Evolutionary conservation across 495 filamentous ascomycete genomes (phyloP).

Genomic region (Daldinia grandis): DNA sequence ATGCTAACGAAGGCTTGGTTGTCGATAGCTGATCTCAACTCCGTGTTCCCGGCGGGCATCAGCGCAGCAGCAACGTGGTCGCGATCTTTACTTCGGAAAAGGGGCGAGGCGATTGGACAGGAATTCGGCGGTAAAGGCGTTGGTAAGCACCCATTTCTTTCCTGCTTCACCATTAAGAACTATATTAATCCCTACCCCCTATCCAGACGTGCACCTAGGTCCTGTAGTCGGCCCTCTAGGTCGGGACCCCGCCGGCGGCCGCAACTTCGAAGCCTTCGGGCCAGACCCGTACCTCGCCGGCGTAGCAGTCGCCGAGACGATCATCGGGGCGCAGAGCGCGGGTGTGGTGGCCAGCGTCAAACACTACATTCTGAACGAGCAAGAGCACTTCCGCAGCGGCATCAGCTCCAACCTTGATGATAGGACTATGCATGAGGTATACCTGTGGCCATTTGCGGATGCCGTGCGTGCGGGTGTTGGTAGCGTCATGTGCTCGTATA

Average conservation of each 20-base stretch:
- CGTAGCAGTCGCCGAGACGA: slow-evolving; percentile 61
- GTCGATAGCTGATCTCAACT: slow-evolving; percentile 61
- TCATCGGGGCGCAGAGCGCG: slow-evolving; percentile 63
- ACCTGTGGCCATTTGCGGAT: slow-evolving; percentile 76
- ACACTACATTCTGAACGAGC: slow-evolving; percentile 64
- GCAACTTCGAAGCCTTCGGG: slow-evolving; percentile 74
- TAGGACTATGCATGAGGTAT: slow-evolving; percentile 72
- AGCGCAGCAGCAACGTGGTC: slow-evolving; percentile 80
- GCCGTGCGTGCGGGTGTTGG: slow-evolving; percentile 66
- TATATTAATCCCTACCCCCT: slow-evolving; percentile 24
- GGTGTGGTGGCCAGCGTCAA: slow-evolving; percentile 69
- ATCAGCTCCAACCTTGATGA: slow-evolving; percentile 68
- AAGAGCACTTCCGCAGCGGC: slow-evolving; percentile 51
- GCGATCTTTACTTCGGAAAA: slow-evolving; percentile 65
- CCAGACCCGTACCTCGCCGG: slow-evolving; percentile 69
- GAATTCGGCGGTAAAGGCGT: slow-evolving; percentile 72
- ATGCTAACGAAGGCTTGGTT: slow-evolving; percentile 4
- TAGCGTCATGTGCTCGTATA: slow-evolving; percentile 72
- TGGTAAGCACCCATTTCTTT: slow-evolving; percentile 44
- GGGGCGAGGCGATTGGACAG: slow-evolving; percentile 65
- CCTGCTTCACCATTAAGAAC: slow-evolving; percentile 7
- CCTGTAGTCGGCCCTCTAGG: slow-evolving; percentile 64
- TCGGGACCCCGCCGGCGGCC: slow-evolving; percentile 66
- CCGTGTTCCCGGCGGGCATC: slow-evolving; percentile 77
- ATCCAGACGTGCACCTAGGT: slow-evolving; percentile 57